phyloP scores from a whole-genome alignment of 306 rosid genomes.

The Urtica urens region DNA sequence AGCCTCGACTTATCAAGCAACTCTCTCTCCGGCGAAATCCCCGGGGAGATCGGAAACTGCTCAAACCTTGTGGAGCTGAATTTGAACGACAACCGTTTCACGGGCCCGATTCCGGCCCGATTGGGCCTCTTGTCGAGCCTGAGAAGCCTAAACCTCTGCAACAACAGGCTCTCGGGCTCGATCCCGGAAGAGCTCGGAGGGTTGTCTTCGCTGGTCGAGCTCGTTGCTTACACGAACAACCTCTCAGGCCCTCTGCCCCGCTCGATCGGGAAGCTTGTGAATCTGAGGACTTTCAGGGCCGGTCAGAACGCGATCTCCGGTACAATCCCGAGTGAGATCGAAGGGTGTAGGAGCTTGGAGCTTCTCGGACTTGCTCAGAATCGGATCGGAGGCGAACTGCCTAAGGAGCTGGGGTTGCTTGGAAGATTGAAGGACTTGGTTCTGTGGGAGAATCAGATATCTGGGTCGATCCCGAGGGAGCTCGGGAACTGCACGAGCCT shows the following conservation, averaged over 20 bases:
- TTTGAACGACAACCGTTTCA: slow-evolving; percentile 60
- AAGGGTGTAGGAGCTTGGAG: slow-evolving; percentile 52
- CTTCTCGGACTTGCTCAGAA: slow-evolving; percentile 90
- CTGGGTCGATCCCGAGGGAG: slow-evolving; percentile 77
- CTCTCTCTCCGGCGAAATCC: slow-evolving; percentile 43
- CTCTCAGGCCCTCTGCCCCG: slow-evolving; percentile 65
- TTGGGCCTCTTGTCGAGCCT: slow-evolving; percentile 49
- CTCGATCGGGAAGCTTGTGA: slow-evolving; percentile 70
- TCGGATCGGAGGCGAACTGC: slow-evolving; percentile 57
- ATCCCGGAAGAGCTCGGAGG: slow-evolving; percentile 69
- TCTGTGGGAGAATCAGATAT: slow-evolving; percentile 56
- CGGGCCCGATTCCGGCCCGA: slow-evolving; percentile 55
- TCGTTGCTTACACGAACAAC: slow-evolving; percentile 67
- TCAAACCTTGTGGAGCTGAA: slow-evolving; percentile 35
- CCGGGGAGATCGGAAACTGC: slow-evolving; percentile 68
- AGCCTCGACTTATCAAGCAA: slow-evolving; percentile 53
- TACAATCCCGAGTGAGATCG: slow-evolving; percentile 59
- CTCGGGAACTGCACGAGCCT: slow-evolving; percentile 67
- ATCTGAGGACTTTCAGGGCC: slow-evolving; percentile 51
- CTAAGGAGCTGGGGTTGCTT: slow-evolving; percentile 77
- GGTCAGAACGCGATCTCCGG: slow-evolving; percentile 85
- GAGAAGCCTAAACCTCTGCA: slow-evolving; percentile 59
- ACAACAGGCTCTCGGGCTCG: slow-evolving; percentile 55
- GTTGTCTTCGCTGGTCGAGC: slow-evolving; percentile 52
- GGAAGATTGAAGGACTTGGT: slow-evolving; percentile 40